These are phyloP conservation scores for Umbelopsis ramanniana DNA, from an alignment of 192 early-diverging fungal genomes.

Conservation along the genomic window DNA sequence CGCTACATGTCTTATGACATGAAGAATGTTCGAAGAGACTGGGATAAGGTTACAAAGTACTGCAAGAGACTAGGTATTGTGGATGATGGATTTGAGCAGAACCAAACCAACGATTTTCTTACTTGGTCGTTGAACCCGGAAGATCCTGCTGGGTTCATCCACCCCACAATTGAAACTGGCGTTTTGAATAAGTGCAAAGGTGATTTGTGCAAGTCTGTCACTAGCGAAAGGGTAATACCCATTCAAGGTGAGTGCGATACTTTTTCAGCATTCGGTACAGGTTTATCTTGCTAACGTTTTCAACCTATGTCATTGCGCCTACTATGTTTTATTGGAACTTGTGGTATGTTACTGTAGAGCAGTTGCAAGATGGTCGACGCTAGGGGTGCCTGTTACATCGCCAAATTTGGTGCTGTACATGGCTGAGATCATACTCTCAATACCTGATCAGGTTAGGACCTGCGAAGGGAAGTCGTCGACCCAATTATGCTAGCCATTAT, in stretches of 20 bases:
- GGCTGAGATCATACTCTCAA: slow-evolving; percentile 55
- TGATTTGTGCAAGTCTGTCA: background rate
- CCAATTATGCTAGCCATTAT: background rate
- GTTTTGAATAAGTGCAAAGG: slow-evolving; percentile 33
- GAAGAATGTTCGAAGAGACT: slow-evolving; percentile 66
- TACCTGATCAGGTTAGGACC: slow-evolving; percentile 57
- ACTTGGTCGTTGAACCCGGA: slow-evolving; percentile 43
- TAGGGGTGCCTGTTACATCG: slow-evolving; percentile 41
- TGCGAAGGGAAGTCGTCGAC: slow-evolving; percentile 53
- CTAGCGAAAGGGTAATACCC: background rate
- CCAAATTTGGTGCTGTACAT: slow-evolving; percentile 14
- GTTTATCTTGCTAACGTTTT: background rate
- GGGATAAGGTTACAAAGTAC: slow-evolving; percentile 69
- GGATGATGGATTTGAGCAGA: slow-evolving; percentile 56
- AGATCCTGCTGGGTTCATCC: slow-evolving; percentile 29
- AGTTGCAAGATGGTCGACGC: slow-evolving; percentile 34
- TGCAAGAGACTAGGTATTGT: slow-evolving; percentile 62
- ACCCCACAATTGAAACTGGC: slow-evolving; percentile 43
- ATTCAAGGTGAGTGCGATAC: background rate
- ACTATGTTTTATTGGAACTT: background rate
- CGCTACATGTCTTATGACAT: slow-evolving; percentile 62
- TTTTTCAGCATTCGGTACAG: background rate
- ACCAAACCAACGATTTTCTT: slow-evolving; percentile 66
- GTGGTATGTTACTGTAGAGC: background rate
- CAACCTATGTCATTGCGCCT: background rate